Evolutionary conservation across 768 basidiomycete genomes (phyloP), one percentile per base, ranked within the genome.

Genomic region (Cystobasidium tubakii): DNA sequence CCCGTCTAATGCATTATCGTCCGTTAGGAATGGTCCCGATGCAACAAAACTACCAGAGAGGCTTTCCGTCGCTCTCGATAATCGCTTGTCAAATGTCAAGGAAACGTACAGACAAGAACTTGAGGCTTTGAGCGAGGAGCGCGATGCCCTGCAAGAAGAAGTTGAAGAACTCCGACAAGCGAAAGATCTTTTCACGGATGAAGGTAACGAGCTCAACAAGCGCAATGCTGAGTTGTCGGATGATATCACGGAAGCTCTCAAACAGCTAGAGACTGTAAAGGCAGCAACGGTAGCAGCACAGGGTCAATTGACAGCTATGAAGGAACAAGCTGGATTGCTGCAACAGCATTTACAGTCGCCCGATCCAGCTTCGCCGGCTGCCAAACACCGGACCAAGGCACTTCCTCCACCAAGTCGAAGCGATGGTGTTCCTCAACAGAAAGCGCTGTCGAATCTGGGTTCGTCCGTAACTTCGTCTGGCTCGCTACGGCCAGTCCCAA

Each of bases 181-280:
- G 0, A 87, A 91, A 36, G 92, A 96, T 76, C 86, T 88, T 50
- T 89, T 90, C 82, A 82, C 94, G 46, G 94, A 95, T 79, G 96
- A 99, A 83, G 90, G 92, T 0, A 89, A 92, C 0, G 88, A 88
- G 25, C 85, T 99, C 63, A 92, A 91, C 80, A 88, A 88, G 6
- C 87, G 92, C 62, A 98, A 98, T 82, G 92, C 94, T 78, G 91
- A 94, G 80, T 85, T 99, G 6, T 89, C 90, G 0, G 90, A 92
- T 80, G 86, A 97, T 54, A 90, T 90, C 76, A 85, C 88, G 3
- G 89, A 91, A 36, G 90, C 94, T 75, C 82, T 87, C 12, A 87
- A 90, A 42, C 88, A 90, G 74, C 85, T 90, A 78, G 94, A 96
- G 63, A 65, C 76, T 25, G 63, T 81, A 67, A 77, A 82, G 75